Evolutionary conservation across 2,329 filamentous ascomycete genomes (phyloP), one percentile per base, ranked within the genome.

Genomic region (Pseudopyrenochaeta lycopersici): DNA sequence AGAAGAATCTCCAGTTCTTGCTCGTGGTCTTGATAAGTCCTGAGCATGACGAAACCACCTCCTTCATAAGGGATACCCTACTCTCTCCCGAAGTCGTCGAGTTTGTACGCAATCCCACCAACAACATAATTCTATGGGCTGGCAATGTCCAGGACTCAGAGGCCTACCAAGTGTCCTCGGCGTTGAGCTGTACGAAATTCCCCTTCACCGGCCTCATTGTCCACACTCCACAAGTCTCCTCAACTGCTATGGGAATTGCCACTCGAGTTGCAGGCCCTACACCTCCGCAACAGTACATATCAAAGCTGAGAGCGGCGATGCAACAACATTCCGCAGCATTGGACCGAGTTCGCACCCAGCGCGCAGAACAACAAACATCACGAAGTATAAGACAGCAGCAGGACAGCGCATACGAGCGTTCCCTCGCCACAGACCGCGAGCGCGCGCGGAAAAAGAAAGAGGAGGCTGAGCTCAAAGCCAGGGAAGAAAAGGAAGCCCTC

Each of bases 111-210:
- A 85, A 94, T 54, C 85, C 90, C 1, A 77, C 82, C 30, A 92
- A 92, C 75, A 90, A 94, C 70, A 85, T 97, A 27, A 81, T 98
- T 31, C 77, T 99, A 2, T 99, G 95, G 95, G 92, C 90, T 35
- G 95, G 95, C 41, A 97, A 92, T 64, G 90, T 98, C 0, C 86
- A 92, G 59, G 95, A 99, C 73, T 90, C 92, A 2, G 95, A 99
- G 78, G 91, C 94, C 4, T 98, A 96, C 75, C 92, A 97, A 73
- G 92, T 97, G 35, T 88, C 92, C n/a, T 84, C 86, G 11, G 92
- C 93, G 40, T 86, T 98, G 58, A 88, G 88, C 64, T 95, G 91
- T 75, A 96, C 91, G 54, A 96, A 96, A 72, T 97, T 95, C 68
- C 95, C 95, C 9, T 98, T 96, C 72, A 88, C 90, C 0, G 91